phyloP scores from a whole-genome alignment of 768 basidiomycete genomes.

The Xerocomus spinulosus region DNA sequence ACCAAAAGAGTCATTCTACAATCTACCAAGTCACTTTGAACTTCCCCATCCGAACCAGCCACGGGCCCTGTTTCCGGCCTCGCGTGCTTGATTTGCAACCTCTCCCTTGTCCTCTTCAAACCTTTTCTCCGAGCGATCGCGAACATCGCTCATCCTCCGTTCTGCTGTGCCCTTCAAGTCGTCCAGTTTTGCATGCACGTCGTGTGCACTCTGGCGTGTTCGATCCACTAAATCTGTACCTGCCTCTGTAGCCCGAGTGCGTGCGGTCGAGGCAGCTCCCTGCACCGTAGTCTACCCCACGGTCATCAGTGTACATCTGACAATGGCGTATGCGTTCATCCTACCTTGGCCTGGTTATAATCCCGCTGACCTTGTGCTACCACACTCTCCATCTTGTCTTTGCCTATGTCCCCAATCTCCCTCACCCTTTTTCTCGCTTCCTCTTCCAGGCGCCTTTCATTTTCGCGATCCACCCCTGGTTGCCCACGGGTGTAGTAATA shows the following conservation, averaged over 20 bases:
- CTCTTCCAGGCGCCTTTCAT: conserved; percentile 32
- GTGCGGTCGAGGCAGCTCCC: conserved; percentile 10
- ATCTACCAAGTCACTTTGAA: conserved; percentile 19
- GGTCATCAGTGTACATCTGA: background rate
- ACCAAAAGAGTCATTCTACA: too few relatives aligned
- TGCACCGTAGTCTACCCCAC: conserved; percentile 21
- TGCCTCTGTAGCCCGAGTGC: conserved; percentile 18
- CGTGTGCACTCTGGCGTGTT: conserved; percentile 24
- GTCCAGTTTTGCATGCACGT: conserved; percentile 21
- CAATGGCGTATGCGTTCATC: background rate
- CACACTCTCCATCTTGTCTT: conserved; percentile 24
- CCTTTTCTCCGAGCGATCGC: conserved; percentile 24
- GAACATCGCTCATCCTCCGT: conserved; percentile 21
- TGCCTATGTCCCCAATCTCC: conserved; percentile 29
- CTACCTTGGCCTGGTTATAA: conserved; percentile 36
- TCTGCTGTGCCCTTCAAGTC: conserved; percentile 25
- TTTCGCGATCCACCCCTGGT: conserved; percentile 17
- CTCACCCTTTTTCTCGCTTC: conserved; percentile 28
- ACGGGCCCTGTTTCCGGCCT: conserved; percentile 26
- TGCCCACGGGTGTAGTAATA: conserved; percentile 33
- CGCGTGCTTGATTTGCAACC: conserved; percentile 17
- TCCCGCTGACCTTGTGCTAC: conserved; percentile 29
- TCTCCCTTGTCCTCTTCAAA: conserved; percentile 30
- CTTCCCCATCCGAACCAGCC: conserved; percentile 40
- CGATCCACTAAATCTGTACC: conserved; percentile 24